These are phyloP conservation scores for Phytophthora hibernalis DNA, from an alignment of 352 stramenopile genomes.

Conservation along the genomic window DNA sequence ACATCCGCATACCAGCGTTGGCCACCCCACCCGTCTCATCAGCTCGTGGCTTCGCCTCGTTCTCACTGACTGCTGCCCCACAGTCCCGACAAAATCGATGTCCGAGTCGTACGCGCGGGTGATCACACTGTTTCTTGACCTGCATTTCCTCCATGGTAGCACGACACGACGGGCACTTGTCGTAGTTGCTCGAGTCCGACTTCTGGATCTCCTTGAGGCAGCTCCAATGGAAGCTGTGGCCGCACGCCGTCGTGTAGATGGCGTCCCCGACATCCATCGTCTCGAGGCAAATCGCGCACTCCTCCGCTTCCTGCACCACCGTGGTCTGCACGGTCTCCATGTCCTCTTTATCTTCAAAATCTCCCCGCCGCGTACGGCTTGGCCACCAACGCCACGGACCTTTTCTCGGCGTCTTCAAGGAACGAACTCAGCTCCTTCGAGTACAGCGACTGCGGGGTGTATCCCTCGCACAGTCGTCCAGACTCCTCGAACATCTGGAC, in stretches of 20 bases:
- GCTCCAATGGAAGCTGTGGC: conserved; percentile 88
- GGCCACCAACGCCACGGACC: conserved; percentile 52
- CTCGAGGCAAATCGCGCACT: conserved; percentile 88
- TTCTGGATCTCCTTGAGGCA: conserved; percentile 87
- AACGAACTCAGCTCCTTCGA: conserved; percentile 59
- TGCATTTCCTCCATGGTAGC: conserved; percentile 82
- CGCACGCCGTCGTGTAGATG: conserved; percentile 86
- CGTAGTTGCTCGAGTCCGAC: conserved; percentile 82
- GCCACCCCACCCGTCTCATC: conserved; percentile 40
- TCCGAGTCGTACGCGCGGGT: conserved; percentile 78
- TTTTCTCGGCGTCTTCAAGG: conserved; percentile 68
- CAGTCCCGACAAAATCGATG: conserved; percentile 87
- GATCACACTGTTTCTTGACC: conserved; percentile 85
- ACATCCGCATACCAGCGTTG: conserved; percentile 29
- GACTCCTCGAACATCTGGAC: conserved; percentile 46
- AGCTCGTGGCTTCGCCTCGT: conserved; percentile 69
- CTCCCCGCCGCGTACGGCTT: conserved; percentile 36
- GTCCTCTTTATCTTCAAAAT: conserved; percentile 34
- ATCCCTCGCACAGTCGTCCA: conserved; percentile 57
- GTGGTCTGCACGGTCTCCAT: conserved; percentile 45
- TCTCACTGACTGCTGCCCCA: conserved; percentile 58
- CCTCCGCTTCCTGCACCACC: conserved; percentile 70
- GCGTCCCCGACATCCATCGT: conserved; percentile 81
- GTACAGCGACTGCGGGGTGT: conserved; percentile 35
- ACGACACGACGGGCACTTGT: conserved; percentile 86